Base-by-base conservation (phyloP, 768 basidiomycete species). In the Trametes punicea region DNA sequence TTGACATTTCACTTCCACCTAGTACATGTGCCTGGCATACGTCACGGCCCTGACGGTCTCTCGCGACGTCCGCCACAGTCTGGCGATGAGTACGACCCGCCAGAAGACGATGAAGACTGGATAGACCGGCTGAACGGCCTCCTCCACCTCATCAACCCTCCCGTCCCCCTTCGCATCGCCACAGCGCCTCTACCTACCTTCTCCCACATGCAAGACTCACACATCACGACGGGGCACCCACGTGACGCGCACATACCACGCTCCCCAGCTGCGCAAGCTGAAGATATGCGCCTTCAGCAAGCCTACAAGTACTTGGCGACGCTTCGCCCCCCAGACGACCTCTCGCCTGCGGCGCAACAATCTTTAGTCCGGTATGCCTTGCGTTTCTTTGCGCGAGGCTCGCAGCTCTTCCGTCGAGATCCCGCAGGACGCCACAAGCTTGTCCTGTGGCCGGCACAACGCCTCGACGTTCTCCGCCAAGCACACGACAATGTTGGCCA, bases 1-100 rank as follows among this genome's bases (percentile, higher is more conserved):
- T 51, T 74, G 3, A 36, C 72, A 20, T 77, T 74, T 38, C 53
- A 71, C 46, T 77, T 79, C 46, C 62, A 56, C 20, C 52, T 79
- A 0, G 39, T 63, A 0, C 76, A 78, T 54, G 67, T 77, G 0
- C 74, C 75, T 1, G 76, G 57, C 0, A 4, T 50, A 16, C 56
- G 62, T 25, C 46, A 52, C 16, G 65, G 69, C 0, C 68, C 73
- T 0, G 73, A 76, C 51, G 72, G 72, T 0, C 53, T 75, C 0
- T 76, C 70, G 0, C 44, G 71, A 2, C 50, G 61, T 0, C 44
- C 38, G 8, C 36, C 20, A 5, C 61, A 57, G 21, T 45, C 46
- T 2, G 45, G 31, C 8, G 56, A 58, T 41, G 29, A 36, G 2
- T n/a, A 38, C 2, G 31, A 40, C 2, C 23, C 9, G 3, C 31